Percentiles rank a stretch among this genome's conserved stretches.
Evolutionary conservation across 2,329 filamentous ascomycete species (phyloP).

Genomic region (Verticillium alfalfae): DNA sequence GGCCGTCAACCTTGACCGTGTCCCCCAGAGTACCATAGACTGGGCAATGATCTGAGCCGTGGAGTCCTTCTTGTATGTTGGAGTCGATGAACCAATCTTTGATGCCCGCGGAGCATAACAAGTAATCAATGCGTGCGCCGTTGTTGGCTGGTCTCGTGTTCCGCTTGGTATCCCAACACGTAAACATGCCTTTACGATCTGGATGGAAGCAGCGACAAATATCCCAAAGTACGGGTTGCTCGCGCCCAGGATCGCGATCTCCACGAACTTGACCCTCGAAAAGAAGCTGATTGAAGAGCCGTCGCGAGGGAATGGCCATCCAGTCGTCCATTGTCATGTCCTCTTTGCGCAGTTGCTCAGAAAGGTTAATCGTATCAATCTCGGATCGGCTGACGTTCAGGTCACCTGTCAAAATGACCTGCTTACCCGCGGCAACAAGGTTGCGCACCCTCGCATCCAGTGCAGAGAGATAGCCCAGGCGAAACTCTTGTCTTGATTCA

Average conservation of each 20-base stretch:
- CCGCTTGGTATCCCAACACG: slow-evolving; percentile 91
- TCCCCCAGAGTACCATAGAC: slow-evolving; percentile 75
- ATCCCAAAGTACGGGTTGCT: slow-evolving; percentile 73
- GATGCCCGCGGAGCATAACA: slow-evolving; percentile 76
- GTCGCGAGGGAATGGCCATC: slow-evolving; percentile 63
- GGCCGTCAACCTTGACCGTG: slow-evolving; percentile 43
- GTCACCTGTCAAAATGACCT: slow-evolving; percentile 81
- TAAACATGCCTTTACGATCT: slow-evolving; percentile 82
- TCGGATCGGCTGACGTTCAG: slow-evolving; percentile 70
- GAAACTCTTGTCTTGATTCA: slow-evolving; percentile 76
- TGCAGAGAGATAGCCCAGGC: slow-evolving; percentile 71
- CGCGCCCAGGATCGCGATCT: slow-evolving; percentile 61
- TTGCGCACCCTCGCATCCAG: slow-evolving; percentile 84
- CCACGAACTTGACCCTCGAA: slow-evolving; percentile 65
- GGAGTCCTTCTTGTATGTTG: slow-evolving; percentile 87
- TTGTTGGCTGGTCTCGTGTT: slow-evolving; percentile 96
- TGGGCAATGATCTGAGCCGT: slow-evolving; percentile 95
- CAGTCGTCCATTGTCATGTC: slow-evolving; percentile 66
- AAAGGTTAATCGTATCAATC: slow-evolving; percentile 70
- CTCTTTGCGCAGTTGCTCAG: slow-evolving; percentile 67
- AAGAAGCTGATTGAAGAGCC: slow-evolving; percentile 82
- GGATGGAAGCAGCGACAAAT: slow-evolving; percentile 78
- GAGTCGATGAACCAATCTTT: slow-evolving; percentile 73
- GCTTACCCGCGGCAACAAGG: slow-evolving; percentile 71
- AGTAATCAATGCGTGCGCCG: slow-evolving; percentile 88